These are phyloP conservation scores for Perkinsus marinus DNA, from an alignment of 169 alveolate species.

Conservation along the genomic window DNA sequence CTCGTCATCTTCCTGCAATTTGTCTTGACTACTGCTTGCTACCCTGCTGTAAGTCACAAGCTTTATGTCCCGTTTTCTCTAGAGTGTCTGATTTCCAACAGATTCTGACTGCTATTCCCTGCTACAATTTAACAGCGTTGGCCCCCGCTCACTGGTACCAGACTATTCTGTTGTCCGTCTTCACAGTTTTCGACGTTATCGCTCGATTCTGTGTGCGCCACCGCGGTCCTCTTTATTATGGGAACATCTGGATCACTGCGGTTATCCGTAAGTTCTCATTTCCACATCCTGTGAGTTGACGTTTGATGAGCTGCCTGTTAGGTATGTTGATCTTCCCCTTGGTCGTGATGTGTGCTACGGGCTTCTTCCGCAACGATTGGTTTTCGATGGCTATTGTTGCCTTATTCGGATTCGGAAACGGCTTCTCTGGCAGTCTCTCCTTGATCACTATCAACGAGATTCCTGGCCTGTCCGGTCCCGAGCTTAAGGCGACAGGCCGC, in stretches of 20 bases:
- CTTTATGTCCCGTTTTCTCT: background rate
- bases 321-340: background rate
- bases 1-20: background rate
- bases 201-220: background rate
- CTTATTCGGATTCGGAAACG: background rate
- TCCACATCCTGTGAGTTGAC: background rate
- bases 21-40: background rate
- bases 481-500: background rate
- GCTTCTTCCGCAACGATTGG: background rate
- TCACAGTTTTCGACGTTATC: background rate
- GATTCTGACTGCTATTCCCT: background rate
- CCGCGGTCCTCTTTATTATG: background rate
- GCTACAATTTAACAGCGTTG: background rate
- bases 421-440: background rate
- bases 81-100: background rate
- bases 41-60: background rate
- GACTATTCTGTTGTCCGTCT: background rate
- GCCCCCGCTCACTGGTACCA: background rate
- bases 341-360: background rate
- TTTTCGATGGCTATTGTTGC: background rate
- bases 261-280: background rate
- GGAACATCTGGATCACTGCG: background rate
- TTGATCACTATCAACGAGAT: background rate
- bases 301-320: background rate
- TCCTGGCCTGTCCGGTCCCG: background rate